Percentiles rank a stretch among this genome's conserved stretches.
These are phyloP conservation scores for Sutorius eximius DNA, from an alignment of 1,284 basidiomycete species.

Conservation along the genomic window DNA sequence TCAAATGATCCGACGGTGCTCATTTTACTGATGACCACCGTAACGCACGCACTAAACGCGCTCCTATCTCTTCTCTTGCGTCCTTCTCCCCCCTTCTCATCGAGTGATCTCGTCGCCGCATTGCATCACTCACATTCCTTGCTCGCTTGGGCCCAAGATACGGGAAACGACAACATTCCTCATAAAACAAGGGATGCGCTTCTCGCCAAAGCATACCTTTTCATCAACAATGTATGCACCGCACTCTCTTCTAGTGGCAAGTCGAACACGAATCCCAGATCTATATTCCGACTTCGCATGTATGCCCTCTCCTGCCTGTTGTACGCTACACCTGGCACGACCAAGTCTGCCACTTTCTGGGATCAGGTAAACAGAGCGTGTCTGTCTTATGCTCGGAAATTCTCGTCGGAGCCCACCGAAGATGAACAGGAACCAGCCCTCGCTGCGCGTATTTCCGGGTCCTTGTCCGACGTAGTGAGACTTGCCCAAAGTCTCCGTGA, in stretches of 20 bases:
- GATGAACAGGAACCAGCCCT: slow-evolving; percentile 30
- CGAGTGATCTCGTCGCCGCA: slow-evolving; percentile 33
- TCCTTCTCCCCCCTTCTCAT: slow-evolving; percentile 21
- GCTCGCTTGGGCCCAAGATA: slow-evolving; percentile 51
- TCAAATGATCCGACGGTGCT: slow-evolving; percentile 43
- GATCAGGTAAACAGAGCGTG: slow-evolving; percentile 59
- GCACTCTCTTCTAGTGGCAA: slow-evolving; percentile 22
- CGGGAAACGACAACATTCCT: slow-evolving; percentile 39
- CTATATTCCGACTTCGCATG: slow-evolving; percentile 48
- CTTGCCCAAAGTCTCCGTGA: slow-evolving; percentile 35
- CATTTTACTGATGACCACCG: slow-evolving; percentile 57
- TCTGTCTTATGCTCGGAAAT: slow-evolving; percentile 39
- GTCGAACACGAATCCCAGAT: slow-evolving; percentile 13
- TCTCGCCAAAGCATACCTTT: slow-evolving; percentile 58
- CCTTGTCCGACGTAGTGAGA: slow-evolving; percentile 45
- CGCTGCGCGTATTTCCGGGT: slow-evolving; percentile 40
- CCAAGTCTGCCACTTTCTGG: slow-evolving; percentile 58
- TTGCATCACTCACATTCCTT: slow-evolving; percentile 45
- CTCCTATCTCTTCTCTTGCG: slow-evolving; percentile 33
- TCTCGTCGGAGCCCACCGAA: slow-evolving; percentile 26
- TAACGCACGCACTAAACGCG: slow-evolving; percentile 50
- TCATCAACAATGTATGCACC: slow-evolving; percentile 47
- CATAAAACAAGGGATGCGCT: slow-evolving; percentile 56
- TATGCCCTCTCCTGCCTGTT: slow-evolving; percentile 50
- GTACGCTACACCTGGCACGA: slow-evolving; percentile 42